phyloP scores from a whole-genome alignment of 352 stramenopile species.

The Pythium rhizo-oryzae region DNA sequence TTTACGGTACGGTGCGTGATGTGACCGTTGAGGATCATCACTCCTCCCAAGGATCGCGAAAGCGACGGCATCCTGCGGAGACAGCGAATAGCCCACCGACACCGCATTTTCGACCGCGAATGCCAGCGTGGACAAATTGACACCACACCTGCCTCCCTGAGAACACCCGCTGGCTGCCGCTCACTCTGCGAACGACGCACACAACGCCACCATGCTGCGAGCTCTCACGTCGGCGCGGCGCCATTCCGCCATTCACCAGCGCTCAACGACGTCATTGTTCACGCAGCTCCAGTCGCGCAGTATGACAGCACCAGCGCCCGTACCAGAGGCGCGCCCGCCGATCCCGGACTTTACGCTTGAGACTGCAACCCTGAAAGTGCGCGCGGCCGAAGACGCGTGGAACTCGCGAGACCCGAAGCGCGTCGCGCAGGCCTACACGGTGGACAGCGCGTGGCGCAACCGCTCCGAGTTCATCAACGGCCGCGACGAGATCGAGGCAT shows the following conservation, averaged over 20 bases:
- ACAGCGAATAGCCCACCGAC: neutral
- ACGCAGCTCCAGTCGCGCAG: neutral
- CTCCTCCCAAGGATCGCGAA: neutral
- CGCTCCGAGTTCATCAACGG: slow-evolving; percentile 82
- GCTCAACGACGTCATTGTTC: neutral
- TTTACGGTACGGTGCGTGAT: neutral
- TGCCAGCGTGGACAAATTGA: neutral
- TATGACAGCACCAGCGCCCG: neutral
- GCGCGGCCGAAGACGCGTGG: slow-evolving; percentile 88
- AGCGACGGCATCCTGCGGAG: too few relatives aligned
- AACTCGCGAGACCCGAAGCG: slow-evolving; percentile 74
- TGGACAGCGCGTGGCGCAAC: slow-evolving; percentile 86
- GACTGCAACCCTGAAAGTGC: slow-evolving; percentile 78
- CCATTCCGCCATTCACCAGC: too few relatives aligned
- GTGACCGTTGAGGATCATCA: neutral
- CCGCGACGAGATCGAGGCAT: slow-evolving; percentile 71
- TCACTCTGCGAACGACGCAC: neutral
- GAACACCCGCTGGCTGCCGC: too few relatives aligned
- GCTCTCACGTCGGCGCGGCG: neutral
- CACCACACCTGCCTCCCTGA: neutral
- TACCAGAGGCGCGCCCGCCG: slow-evolving; percentile 32
- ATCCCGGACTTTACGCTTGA: slow-evolving; percentile 84
- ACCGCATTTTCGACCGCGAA: neutral
- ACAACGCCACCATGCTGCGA: slow-evolving; percentile 7
- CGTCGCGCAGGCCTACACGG: slow-evolving; percentile 83